A percentile compares a stretch with the other conserved stretches of the same genome.
Evolutionary conservation across 306 rosid genomes (phyloP).

Genomic region (Parietaria judaica): DNA sequence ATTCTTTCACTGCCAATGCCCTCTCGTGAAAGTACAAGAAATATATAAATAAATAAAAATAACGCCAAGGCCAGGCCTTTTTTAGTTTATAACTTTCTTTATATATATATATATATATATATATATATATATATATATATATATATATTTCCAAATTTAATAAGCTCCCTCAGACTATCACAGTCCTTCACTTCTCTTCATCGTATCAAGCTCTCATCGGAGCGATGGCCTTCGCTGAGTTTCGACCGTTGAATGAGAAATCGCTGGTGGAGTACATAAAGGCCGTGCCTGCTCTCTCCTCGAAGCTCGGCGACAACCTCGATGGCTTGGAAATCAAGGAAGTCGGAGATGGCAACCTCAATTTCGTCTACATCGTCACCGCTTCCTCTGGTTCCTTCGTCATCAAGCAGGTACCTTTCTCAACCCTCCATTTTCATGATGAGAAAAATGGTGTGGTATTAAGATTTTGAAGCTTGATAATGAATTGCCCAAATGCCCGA

Average conservation of each 20-base stretch:
- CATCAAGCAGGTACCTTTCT: conserved; percentile 62
- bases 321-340: conserved; percentile 49
- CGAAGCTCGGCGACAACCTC: conserved; percentile 43
- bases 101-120: no score
- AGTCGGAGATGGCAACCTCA: conserved; percentile 94
- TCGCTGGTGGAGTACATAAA: conserved; percentile 59
- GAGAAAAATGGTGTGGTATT: no score
- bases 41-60: no score
- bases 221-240: conserved; percentile 58
- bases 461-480: background rate
- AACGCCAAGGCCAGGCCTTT: no score
- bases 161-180: no score
- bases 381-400: conserved; percentile 63
- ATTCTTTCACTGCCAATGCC: no score
- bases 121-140: no score
- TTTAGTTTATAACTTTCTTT: no score
- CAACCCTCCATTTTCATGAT: background rate
- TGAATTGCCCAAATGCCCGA: background rate
- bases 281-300: conserved; percentile 56
- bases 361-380: conserved; percentile 57
- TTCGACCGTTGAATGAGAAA: conserved; percentile 54
- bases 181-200: background rate
- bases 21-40: no score
- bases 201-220: background rate
- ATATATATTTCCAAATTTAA: no score